Evolutionary conservation across 805 yeast species (phyloP).

Genomic region (Torulaspora indica): DNA sequence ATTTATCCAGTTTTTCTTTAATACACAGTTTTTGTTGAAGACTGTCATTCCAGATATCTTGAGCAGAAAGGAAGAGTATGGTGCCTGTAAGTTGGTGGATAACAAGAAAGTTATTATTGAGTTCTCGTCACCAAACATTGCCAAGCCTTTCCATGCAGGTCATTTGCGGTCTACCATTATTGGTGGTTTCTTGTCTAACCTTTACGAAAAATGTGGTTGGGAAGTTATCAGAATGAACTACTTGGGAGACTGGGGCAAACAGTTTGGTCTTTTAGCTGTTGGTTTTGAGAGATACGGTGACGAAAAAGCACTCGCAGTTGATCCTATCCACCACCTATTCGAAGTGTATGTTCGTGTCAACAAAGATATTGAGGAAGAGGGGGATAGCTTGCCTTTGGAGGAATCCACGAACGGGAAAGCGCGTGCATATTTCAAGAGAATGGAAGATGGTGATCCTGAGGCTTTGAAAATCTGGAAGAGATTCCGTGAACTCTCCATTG

Average conservation of each 20-base stretch:
- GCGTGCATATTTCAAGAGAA: constrained; percentile 74
- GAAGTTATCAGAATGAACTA: constrained; percentile 89
- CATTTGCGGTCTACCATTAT: constrained; percentile 96
- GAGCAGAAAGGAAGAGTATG: constrained; percentile 55
- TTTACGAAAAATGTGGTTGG: constrained; percentile 89
- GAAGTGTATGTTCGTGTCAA: constrained; percentile 89
- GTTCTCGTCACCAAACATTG: constrained; percentile 96
- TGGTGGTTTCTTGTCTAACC: constrained; percentile 89
- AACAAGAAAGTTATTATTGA: constrained; percentile 74
- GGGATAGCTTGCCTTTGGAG: constrained; percentile 44
- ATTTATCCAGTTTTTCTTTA: constrained; percentile 84
- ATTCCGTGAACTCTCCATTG: constrained; percentile 88
- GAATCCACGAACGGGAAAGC: constrained; percentile 74
- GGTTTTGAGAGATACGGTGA: constrained; percentile 85
- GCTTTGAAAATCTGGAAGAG: constrained; percentile 76
- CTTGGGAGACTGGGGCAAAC: constrained; percentile 99
- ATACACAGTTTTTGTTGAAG: constrained; percentile 58
- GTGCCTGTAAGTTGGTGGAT: constrained; percentile 67
- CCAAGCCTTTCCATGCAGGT: constrained; percentile 99
- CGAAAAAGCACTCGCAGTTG: constrained; percentile 60
- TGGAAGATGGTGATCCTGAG: constrained; percentile 89
- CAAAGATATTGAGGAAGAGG: constrained; percentile 60
- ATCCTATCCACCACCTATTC: constrained; percentile 92
- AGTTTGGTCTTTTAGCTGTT: constrained; percentile 91
- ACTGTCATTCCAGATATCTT: constrained; percentile 68